Evolutionary conservation across 495 filamentous ascomycete genomes (phyloP), one percentile per base, ranked within the genome.

Genomic region (Talaromyces proteolyticus): DNA sequence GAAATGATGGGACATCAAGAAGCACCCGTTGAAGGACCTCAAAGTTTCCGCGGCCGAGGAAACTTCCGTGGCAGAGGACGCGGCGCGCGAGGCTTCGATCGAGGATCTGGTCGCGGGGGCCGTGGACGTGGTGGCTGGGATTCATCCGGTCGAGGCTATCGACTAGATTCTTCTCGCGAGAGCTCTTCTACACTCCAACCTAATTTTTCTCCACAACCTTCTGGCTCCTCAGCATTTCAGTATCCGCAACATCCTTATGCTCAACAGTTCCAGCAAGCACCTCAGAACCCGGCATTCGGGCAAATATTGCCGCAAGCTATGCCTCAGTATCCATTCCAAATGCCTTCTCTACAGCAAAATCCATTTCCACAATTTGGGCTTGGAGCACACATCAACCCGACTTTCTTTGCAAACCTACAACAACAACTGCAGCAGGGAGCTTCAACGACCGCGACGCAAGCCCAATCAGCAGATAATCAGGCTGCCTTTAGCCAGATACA

Each of bases 371-470:
- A 63, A 23, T 49, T 66, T 6, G 68, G 72, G 1, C 58, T 67
- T n/a, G 81, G 78, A 25, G 72, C 78, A 1, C 82, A 83, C 46
- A 74, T 88, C 53, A 87, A 85, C 47, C 85, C 85, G 5, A 72
- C 79, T 1, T 84, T 88, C 66, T 73, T 87, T 53, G 70, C 69
- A 53, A 62, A 63, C 21, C 47, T 74, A 48, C 70, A 73, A 46
- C 70, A 73, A 44, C 67, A 69, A 36, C 69, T 65, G 22, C 69
- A 74, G 49, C 57, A 55, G 14, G n/a, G n/a, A n/a, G n/a, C n/a
- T n/a, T n/a, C 63, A 69, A 44, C 72, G 69, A 46, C 62, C 67
- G 46, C 62, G 65, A 44, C 62, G 25, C 59, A 63, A 19, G 25
- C 20, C 23, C 47, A 34, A 14, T 19, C 24, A 24, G 67, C 69